Percentiles rank a stretch among this genome's conserved stretches.
Conservation (phyloP, 2,329 filamentous ascomycete genomes). For the Penicillium sumatraense region DNA sequence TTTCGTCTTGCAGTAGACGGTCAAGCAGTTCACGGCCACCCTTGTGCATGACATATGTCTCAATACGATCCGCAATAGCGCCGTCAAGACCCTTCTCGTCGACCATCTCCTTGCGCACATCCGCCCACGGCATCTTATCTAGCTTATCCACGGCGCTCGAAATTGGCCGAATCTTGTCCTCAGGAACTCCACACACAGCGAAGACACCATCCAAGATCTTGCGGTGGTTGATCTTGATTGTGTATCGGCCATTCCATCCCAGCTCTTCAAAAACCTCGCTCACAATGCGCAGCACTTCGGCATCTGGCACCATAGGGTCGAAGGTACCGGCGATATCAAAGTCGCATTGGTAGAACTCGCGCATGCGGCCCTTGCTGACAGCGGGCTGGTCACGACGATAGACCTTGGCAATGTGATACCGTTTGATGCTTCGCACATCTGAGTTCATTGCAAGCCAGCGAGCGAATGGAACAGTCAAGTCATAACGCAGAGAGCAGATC, state of each 20-base stretch:
- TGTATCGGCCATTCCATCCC: conserved; percentile 74
- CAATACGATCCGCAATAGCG: conserved; percentile 83
- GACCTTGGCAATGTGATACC: conserved; percentile 95
- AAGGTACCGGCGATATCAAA: conserved; percentile 89
- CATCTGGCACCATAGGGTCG: conserved; percentile 90
- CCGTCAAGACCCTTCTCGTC: conserved; percentile 82
- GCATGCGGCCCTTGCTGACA: conserved; percentile 89
- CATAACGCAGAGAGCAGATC: conserved; percentile 81
- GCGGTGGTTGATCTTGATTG: conserved; percentile 93
- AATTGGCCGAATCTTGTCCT: conserved; percentile 85
- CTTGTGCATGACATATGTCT: conserved; percentile 79
- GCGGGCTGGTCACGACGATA: conserved; percentile 81
- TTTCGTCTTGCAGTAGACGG: conserved; percentile 68
- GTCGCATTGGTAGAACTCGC: conserved; percentile 97
- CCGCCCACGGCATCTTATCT: conserved; percentile 88
- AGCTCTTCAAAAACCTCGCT: conserved; percentile 84
- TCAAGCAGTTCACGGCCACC: conserved; percentile 75
- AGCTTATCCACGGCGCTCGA: conserved; percentile 95
- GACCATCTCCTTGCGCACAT: conserved; percentile 90
- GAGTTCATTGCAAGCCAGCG: conserved; percentile 93
- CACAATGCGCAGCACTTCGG: conserved; percentile 83
- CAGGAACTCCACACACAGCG: conserved; percentile 84
- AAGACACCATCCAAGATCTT: conserved; percentile 94
- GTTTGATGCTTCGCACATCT: conserved; percentile 80
- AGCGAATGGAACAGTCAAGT: conserved; percentile 87